phyloP scores from a whole-genome alignment of 768 basidiomycete genomes.

The Termitomyces sp. region DNA sequence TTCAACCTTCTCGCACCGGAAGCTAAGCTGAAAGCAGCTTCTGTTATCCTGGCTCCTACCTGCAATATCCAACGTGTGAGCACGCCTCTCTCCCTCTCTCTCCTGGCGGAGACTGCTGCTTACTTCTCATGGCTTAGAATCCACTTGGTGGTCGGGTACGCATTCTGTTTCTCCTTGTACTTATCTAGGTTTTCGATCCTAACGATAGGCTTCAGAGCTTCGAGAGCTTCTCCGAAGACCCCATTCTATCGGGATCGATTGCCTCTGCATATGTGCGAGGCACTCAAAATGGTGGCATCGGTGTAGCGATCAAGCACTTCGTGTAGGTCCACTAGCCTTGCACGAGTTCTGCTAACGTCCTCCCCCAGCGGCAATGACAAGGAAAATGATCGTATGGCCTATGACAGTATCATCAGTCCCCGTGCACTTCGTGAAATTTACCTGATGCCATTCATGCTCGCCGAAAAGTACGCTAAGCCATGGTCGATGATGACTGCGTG shows the following conservation, averaged over 20 bases:
- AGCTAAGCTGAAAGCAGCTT: constrained; percentile 67
- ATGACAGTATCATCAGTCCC: constrained; percentile 62
- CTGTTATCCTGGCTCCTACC: constrained; percentile 74
- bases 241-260: constrained; percentile 66
- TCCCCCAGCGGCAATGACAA: constrained; percentile 69
- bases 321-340: constrained; percentile 41
- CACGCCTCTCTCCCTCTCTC: constrained; percentile 6
- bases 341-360: not conserved
- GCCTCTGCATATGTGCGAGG: constrained; percentile 76
- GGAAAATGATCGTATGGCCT: constrained; percentile 71
- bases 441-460: constrained; percentile 74
- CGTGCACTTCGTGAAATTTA: constrained; percentile 75
- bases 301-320: constrained; percentile 79
- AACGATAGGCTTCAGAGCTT: constrained; percentile 46
- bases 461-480: constrained; percentile 61
- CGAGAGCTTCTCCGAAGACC: constrained; percentile 81
- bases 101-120: constrained; percentile 1
- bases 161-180: constrained; percentile 3
- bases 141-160: constrained; percentile 69
- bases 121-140: constrained; percentile 36
- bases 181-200: not conserved
- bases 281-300: constrained; percentile 74
- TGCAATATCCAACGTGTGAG: constrained; percentile 80
- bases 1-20: constrained; percentile 66
- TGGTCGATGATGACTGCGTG: constrained; percentile 75